Percentiles rank a stretch among this genome's conserved stretches.
Conservation (phyloP, 1,139 yeast genomes). For the Scheffersomyces cryptocercus region DNA sequence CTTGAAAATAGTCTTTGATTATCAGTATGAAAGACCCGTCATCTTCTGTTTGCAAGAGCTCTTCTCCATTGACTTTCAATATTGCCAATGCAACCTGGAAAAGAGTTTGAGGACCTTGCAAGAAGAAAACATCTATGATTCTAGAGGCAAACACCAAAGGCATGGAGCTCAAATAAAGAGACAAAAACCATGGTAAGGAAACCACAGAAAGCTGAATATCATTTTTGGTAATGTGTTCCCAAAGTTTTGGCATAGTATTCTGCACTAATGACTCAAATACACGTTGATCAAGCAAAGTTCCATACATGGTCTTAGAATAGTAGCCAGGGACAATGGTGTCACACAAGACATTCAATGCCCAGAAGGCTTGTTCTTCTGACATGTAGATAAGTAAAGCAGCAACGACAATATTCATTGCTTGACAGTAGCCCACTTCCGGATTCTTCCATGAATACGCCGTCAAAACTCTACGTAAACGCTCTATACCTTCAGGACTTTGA, state of each 20-base stretch:
- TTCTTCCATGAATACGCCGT: conserved; percentile 97
- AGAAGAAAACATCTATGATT: conserved; percentile 85
- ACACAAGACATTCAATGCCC: conserved; percentile 85
- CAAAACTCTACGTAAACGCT: conserved; percentile 78
- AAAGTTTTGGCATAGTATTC: conserved; percentile 83
- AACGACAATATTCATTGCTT: conserved; percentile 97
- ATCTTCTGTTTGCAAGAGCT: conserved; percentile 74
- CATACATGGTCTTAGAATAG: conserved; percentile 97
- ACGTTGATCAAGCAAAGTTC: conserved; percentile 88
- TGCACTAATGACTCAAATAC: conserved; percentile 91
- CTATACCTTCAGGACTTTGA: conserved; percentile 83
- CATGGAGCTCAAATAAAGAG: conserved; percentile 88
- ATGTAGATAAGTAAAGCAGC: conserved; percentile 92
- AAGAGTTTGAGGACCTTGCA: conserved; percentile 85
- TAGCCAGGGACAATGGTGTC: conserved; percentile 91
- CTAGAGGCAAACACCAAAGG: conserved; percentile 92
- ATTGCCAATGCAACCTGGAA: conserved; percentile 95
- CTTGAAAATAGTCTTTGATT: conserved; percentile 76
- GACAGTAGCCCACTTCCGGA: conserved; percentile 97
- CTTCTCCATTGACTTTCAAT: conserved; percentile 83
- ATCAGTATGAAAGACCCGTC: conserved; percentile 91
- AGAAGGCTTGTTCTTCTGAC: conserved; percentile 97
- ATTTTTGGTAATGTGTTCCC: conserved; percentile 74
- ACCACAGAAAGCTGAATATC: conserved; percentile 96
- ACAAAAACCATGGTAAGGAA: conserved; percentile 94